These are phyloP conservation scores for Aspergillus ochraceus DNA, from an alignment of 2,329 filamentous ascomycete species.

Conservation along the genomic window DNA sequence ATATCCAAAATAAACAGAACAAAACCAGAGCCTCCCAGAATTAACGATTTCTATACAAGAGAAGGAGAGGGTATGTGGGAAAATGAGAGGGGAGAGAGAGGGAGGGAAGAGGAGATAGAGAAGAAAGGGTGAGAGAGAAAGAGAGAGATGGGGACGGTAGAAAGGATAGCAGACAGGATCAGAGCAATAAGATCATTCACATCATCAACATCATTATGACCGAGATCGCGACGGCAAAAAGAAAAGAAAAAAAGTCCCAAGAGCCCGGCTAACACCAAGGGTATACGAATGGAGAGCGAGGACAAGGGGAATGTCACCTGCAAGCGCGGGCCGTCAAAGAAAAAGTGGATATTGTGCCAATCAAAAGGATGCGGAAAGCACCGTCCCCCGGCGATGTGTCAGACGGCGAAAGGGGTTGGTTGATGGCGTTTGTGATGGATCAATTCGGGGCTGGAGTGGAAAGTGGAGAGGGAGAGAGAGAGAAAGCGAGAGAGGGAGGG, in stretches of 20 bases:
- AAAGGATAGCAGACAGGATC: background rate
- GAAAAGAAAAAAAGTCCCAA: background rate
- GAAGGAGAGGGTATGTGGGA: background rate
- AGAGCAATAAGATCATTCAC: background rate
- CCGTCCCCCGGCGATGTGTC: conserved; percentile 8
- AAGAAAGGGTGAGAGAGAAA: background rate
- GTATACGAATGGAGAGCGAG: background rate
- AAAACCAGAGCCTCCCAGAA: background rate
- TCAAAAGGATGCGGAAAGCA: background rate
- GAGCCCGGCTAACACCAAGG: background rate
- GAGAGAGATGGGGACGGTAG: background rate
- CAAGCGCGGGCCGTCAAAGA: conserved; percentile 1
- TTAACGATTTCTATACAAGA: background rate
- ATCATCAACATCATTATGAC: background rate
- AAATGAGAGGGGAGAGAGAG: no score
- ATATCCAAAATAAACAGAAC: background rate
- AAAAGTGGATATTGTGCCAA: conserved; percentile 1
- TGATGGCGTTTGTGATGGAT: background rate
- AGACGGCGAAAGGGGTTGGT: background rate
- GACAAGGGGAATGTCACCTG: conserved; percentile 2
- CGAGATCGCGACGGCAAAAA: background rate
- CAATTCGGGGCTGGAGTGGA: background rate
- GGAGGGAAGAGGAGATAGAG: background rate
- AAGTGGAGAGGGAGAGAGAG: conserved; percentile 2
- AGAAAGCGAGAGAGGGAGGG: background rate